A percentile compares a stretch with the other conserved stretches of the same genome.
These are phyloP conservation scores for Penicillium maclennaniae DNA, from an alignment of 495 filamentous ascomycete species.

Conservation along the genomic window DNA sequence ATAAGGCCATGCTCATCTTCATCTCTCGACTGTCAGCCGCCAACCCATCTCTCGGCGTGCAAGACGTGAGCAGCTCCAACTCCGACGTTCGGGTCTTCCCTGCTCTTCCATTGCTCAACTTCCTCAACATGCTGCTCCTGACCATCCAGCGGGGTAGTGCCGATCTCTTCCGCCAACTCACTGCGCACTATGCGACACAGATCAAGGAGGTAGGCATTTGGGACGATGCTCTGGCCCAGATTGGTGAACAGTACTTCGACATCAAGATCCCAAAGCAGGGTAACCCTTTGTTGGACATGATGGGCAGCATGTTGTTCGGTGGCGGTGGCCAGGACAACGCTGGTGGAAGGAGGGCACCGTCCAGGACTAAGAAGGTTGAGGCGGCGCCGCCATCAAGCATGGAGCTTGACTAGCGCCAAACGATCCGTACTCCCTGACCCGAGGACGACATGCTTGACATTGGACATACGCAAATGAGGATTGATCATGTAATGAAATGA, in stretches of 20 bases:
- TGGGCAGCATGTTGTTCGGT: slow-evolving; percentile 88
- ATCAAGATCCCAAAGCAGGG: slow-evolving; percentile 83
- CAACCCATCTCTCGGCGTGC: slow-evolving; percentile 66
- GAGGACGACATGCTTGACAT: background rate
- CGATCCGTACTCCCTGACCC: background rate
- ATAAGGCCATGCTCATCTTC: slow-evolving; percentile 76
- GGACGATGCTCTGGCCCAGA: slow-evolving; percentile 79
- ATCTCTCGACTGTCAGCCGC: slow-evolving; percentile 63
- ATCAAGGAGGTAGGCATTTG: slow-evolving; percentile 71
- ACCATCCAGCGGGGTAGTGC: slow-evolving; percentile 74
- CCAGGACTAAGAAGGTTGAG: slow-evolving; percentile 43
- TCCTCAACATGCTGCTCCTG: slow-evolving; percentile 77
- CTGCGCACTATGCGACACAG: slow-evolving; percentile 72
- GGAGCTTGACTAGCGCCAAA: slow-evolving; percentile 47
- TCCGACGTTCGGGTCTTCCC: slow-evolving; percentile 81
- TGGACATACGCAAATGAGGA: slow-evolving; percentile 10
- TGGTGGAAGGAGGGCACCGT: slow-evolving; percentile 38
- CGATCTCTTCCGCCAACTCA: slow-evolving; percentile 80
- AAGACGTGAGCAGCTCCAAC: slow-evolving; percentile 73
- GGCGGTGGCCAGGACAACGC: slow-evolving; percentile 39
- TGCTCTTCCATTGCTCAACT: slow-evolving; percentile 83
- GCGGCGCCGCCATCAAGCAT: slow-evolving; percentile 48
- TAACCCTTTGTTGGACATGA: slow-evolving; percentile 94
- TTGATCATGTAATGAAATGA: slow-evolving; percentile 20
- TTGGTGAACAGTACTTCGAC: slow-evolving; percentile 97